Evolutionary conservation across 768 basidiomycete genomes (phyloP).

Genomic region (Suillus fuscotomentosus): DNA sequence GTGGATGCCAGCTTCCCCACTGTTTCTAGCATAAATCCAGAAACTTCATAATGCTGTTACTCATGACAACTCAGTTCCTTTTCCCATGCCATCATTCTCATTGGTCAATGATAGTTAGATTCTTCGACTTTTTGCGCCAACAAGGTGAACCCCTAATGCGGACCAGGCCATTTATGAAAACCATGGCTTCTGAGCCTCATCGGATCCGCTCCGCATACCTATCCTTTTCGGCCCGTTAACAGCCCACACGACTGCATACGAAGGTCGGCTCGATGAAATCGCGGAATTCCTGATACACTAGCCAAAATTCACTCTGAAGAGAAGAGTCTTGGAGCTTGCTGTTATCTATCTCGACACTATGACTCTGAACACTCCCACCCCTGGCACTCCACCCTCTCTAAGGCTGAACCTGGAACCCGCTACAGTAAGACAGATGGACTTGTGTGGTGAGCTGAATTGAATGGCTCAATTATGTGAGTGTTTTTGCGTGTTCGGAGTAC

Average conservation of each 20-base stretch:
- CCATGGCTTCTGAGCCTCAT: not conserved
- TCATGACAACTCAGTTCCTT: not conserved
- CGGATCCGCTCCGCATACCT: not conserved
- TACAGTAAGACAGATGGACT: not conserved
- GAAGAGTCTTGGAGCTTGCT: not conserved
- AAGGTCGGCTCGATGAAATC: not conserved
- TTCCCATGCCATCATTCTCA: not conserved
- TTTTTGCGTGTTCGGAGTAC: not conserved
- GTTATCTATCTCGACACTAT: not conserved
- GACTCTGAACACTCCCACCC: not conserved
- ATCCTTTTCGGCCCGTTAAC: not conserved
- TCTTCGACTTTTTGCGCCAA: not conserved
- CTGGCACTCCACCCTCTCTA: not conserved
- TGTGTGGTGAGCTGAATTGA: not conserved
- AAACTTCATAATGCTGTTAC: not conserved
- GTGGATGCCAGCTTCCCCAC: not conserved
- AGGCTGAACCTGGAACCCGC: not conserved
- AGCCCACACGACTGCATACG: not conserved
- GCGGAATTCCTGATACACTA: not conserved
- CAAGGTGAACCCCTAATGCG: not conserved
- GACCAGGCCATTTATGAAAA: not conserved
- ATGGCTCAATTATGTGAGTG: not conserved
- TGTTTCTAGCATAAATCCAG: not conserved
- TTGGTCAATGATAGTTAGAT: not conserved
- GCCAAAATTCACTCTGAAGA: not conserved